Evolutionary conservation across 2,329 filamentous ascomycete genomes (phyloP).

Genomic region (Fusarium sp.): DNA sequence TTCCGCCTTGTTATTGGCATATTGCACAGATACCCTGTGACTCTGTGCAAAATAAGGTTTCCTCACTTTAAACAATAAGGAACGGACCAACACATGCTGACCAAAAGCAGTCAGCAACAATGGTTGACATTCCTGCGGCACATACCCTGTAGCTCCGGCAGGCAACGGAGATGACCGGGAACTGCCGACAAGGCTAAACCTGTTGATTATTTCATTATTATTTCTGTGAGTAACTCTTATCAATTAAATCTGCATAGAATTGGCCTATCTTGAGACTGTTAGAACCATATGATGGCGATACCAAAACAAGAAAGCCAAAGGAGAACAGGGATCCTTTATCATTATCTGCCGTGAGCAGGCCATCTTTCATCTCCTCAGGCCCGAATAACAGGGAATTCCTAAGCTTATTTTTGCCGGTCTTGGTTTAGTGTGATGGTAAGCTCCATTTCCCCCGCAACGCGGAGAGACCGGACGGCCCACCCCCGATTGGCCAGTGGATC

Average conservation of each 20-base stretch:
- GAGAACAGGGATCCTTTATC: not conserved
- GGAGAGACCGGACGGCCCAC: conserved; percentile 11
- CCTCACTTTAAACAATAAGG: not conserved
- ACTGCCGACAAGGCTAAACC: not conserved
- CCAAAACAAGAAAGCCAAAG: not conserved
- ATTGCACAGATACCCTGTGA: not conserved
- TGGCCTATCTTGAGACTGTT: not conserved
- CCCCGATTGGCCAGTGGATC: conserved; percentile 12
- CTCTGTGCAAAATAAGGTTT: not conserved
- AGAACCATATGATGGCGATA: not conserved
- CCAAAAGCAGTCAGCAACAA: not conserved
- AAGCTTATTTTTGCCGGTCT: conserved; percentile 22
- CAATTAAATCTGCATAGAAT: not conserved
- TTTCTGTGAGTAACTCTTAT: not conserved
- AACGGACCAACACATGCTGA: not conserved
- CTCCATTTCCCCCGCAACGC: conserved; percentile 25
- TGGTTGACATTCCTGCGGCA: not conserved
- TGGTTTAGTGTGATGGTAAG: conserved; percentile 11
- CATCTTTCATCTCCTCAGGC: not conserved
- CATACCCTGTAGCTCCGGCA: not conserved
- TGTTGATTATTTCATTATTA: not conserved
- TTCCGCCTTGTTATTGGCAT: not conserved
- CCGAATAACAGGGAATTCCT: conserved; percentile 17
- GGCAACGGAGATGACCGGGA: not conserved
- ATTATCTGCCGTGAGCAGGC: not conserved